Evolutionary conservation across 129 eudicot species (phyloP).

Genomic region (Calendula officinalis): DNA sequence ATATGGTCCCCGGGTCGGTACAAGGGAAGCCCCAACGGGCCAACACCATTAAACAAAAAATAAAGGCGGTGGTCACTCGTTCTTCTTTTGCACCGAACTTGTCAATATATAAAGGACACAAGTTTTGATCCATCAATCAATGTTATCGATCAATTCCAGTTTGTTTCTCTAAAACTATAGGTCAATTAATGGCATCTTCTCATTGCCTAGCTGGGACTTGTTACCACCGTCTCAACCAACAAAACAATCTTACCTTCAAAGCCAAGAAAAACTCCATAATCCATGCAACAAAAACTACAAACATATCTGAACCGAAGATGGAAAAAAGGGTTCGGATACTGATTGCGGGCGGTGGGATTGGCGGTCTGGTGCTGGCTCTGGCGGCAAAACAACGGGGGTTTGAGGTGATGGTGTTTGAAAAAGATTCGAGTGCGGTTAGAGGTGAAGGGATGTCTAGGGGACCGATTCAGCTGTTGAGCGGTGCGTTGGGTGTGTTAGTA

Average conservation of each 20-base stretch:
- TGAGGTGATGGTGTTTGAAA: conserved; percentile 44
- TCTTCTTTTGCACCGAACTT: background rate
- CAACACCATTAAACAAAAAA: background rate
- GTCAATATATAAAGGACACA: background rate
- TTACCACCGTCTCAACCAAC: background rate
- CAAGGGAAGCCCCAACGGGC: background rate
- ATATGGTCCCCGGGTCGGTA: conserved; percentile 1
- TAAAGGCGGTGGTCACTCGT: background rate
- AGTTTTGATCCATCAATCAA: background rate
- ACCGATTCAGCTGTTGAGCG: conserved; percentile 44
- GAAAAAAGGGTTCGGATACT: conserved; percentile 30
- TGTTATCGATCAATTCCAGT: background rate
- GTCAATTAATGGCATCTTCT: background rate
- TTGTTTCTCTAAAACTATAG: too few relatives aligned
- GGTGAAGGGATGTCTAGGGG: conserved; percentile 45
- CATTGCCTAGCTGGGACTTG: background rate
- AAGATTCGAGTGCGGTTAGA: conserved; percentile 41
- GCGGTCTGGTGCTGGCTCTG: conserved; percentile 42
- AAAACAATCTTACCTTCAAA: background rate
- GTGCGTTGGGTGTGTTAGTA: conserved; percentile 44
- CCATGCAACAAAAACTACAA: background rate
- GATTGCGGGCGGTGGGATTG: conserved; percentile 47
- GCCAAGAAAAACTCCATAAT: background rate
- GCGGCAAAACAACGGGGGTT: conserved; percentile 40
- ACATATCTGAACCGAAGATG: background rate